Conservation (phyloP, 352 stramenopile genomes). For the Thraustochytrium striatum region DNA sequence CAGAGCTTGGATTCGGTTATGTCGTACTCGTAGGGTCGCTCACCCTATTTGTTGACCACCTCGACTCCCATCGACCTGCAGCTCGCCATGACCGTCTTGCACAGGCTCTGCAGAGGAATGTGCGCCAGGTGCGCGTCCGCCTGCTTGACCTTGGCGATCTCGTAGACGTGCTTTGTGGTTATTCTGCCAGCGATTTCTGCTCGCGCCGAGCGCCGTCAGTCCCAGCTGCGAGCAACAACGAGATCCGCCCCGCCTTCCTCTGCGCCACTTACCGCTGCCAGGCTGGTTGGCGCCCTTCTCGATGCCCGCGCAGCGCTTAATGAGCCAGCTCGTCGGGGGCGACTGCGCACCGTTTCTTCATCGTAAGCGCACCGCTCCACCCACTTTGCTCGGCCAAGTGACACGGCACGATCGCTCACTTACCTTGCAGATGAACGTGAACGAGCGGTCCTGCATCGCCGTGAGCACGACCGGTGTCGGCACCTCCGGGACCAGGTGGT, state of each 20-base stretch:
- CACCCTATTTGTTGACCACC: no score
- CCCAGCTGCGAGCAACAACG: no score
- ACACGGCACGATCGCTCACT: not conserved
- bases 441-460: conserved; percentile 88
- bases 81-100: conserved; percentile 46
- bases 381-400: not conserved
- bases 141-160: conserved; percentile 97
- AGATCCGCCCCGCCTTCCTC: no score
- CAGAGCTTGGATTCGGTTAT: no score
- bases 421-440: conserved; percentile 72
- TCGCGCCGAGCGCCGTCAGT: no score
- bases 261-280: not conserved
- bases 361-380: not conserved
- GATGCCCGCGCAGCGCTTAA: conserved; percentile 83
- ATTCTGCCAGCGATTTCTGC: conserved; percentile 67
- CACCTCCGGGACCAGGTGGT: conserved; percentile 78
- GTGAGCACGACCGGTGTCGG: conserved; percentile 85
- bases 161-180: conserved; percentile 89
- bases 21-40: no score
- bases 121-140: conserved; percentile 82
- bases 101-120: conserved; percentile 57
- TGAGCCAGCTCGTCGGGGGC: conserved; percentile 83
- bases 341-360: conserved; percentile 73
- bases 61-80: conserved; percentile 47
- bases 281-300: conserved; percentile 65